Evolutionary conservation across 2,329 filamentous ascomycete genomes (phyloP).

Genomic region (Myriosclerotinia scirpicola): DNA sequence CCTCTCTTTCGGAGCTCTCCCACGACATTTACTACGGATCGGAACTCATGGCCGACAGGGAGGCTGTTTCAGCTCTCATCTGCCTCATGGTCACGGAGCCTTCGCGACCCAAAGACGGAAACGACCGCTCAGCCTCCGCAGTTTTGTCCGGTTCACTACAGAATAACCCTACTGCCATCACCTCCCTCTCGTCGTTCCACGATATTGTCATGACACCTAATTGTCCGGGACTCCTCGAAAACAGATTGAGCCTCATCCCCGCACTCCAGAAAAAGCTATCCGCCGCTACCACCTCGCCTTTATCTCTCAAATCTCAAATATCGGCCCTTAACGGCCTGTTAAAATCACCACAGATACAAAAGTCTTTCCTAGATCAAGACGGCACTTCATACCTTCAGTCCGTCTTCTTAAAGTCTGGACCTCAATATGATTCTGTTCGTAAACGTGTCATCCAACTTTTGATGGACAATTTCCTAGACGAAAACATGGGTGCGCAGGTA

Average conservation of each 20-base stretch:
- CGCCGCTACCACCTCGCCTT: conserved; percentile 34
- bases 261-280: conserved; percentile 33
- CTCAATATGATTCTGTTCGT: conserved; percentile 52
- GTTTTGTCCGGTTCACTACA: conserved; percentile 59
- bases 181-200: conserved; percentile 53
- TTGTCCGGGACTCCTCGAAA: conserved; percentile 28
- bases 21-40: conserved; percentile 71
- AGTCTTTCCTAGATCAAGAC: conserved; percentile 54
- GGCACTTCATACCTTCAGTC: conserved; percentile 57
- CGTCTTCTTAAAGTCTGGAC: conserved; percentile 50
- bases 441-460: conserved; percentile 58
- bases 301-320: conserved; percentile 43
- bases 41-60: conserved; percentile 57
- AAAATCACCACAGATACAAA: conserved; percentile 52
- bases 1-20: conserved; percentile 60
- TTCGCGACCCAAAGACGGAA: conserved; percentile 28
- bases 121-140: conserved; percentile 50
- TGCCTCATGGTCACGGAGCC: conserved; percentile 49
- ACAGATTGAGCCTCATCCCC: conserved; percentile 30
- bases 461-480: conserved; percentile 66
- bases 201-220: conserved; percentile 35
- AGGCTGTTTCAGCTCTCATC: conserved; percentile 55
- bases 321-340: conserved; percentile 57
- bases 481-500: conserved; percentile 58
- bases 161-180: conserved; percentile 64